Evolutionary conservation across 1,284 basidiomycete genomes (phyloP).

Genomic region (Fistulina hepatica): DNA sequence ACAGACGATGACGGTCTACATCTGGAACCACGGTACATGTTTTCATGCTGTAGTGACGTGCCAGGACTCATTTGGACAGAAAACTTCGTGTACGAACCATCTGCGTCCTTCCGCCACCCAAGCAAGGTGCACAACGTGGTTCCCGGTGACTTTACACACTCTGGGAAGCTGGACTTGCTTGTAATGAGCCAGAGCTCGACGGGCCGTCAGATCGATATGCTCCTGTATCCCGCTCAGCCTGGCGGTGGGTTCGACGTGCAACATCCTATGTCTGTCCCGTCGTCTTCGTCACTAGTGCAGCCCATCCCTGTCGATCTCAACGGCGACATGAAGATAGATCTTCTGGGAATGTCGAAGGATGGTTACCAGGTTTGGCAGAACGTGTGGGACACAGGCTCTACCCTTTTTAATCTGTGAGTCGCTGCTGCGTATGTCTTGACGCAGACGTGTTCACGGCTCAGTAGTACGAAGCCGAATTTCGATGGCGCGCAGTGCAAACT

Average conservation of each 20-base stretch:
- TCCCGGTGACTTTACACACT: conserved; percentile 88
- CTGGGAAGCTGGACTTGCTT: conserved; percentile 83
- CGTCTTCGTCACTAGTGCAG: conserved; percentile 65
- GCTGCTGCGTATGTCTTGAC: conserved; percentile 7
- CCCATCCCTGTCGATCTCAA: conserved; percentile 82
- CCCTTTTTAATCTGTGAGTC: conserved; percentile 53
- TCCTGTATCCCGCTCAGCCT: conserved; percentile 53
- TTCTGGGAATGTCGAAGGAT: conserved; percentile 58
- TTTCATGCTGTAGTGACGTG: background rate
- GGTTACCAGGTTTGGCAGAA: conserved; percentile 62
- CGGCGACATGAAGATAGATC: conserved; percentile 82
- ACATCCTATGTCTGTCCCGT: conserved; percentile 41
- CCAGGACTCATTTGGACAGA: conserved; percentile 28
- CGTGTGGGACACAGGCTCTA: conserved; percentile 46
- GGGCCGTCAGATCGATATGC: conserved; percentile 47
- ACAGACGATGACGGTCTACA: conserved; percentile 60
- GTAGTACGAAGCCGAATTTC: conserved; percentile 50
- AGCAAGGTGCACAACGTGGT: conserved; percentile 65
- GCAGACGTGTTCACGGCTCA: conserved; percentile 2
- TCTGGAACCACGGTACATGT: conserved; percentile 75
- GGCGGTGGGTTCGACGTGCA: conserved; percentile 49
- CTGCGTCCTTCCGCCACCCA: conserved; percentile 46
- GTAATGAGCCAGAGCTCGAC: conserved; percentile 62
- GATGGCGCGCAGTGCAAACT: conserved; percentile 59
- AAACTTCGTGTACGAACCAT: conserved; percentile 48